Percentiles rank a stretch among this genome's conserved stretches.
Conservation (phyloP, 2,329 filamentous ascomycete genomes). For the Trichophaea hybrida region DNA sequence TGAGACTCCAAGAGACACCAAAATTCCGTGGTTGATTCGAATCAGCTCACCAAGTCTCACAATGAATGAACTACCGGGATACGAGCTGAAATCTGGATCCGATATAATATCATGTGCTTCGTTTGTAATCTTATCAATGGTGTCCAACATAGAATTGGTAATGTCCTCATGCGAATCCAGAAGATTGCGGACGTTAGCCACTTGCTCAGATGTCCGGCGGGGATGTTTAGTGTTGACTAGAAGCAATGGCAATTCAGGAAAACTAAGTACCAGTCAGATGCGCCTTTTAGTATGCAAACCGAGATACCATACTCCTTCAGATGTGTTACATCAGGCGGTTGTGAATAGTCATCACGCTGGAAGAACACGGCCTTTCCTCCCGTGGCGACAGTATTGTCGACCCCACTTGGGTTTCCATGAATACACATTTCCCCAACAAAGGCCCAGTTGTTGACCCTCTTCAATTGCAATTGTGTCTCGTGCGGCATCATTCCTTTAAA, state of each 20-base stretch:
- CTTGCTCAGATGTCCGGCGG: conserved; percentile 72
- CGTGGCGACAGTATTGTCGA: conserved; percentile 91
- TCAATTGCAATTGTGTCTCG: conserved; percentile 78
- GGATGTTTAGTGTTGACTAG: conserved; percentile 79
- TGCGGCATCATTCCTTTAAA: conserved; percentile 79
- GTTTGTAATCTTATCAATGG: conserved; percentile 60
- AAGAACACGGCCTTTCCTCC: conserved; percentile 92
- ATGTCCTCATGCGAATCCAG: conserved; percentile 59
- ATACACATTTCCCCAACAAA: conserved; percentile 97
- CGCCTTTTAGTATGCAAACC: background rate
- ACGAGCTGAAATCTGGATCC: conserved; percentile 52
- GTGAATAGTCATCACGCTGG: conserved; percentile 60
- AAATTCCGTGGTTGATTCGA: conserved; percentile 80
- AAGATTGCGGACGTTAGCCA: conserved; percentile 67
- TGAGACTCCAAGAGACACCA: conserved; percentile 84
- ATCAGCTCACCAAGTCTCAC: conserved; percentile 72
- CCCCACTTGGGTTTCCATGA: conserved; percentile 88
- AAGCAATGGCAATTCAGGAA: conserved; percentile 80
- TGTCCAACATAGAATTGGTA: conserved; percentile 65
- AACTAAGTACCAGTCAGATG: conserved; percentile 32
- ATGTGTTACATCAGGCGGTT: conserved; percentile 60
- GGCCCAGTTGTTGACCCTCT: conserved; percentile 94
- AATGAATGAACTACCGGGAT: conserved; percentile 38
- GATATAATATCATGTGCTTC: conserved; percentile 42
- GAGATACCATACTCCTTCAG: conserved; percentile 43